Evolutionary conservation across 2,329 filamentous ascomycete species (phyloP).

Genomic region (Purpureocillium takamizusanense): DNA sequence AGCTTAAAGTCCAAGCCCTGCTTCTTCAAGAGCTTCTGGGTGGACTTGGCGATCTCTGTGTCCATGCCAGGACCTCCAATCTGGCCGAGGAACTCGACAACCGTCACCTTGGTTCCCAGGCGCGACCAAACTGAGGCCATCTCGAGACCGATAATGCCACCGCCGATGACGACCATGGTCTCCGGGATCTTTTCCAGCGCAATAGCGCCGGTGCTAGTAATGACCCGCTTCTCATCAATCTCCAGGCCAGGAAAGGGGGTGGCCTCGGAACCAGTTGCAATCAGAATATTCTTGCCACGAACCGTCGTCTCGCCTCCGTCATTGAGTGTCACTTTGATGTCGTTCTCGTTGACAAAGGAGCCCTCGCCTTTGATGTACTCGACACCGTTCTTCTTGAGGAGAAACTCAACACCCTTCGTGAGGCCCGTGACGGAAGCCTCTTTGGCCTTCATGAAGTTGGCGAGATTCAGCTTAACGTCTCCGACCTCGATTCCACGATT

Average conservation of each 20-base stretch:
- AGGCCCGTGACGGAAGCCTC: slow-evolving; percentile 80
- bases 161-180: slow-evolving; percentile 94
- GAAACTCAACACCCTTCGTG: slow-evolving; percentile 95
- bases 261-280: slow-evolving; percentile 90
- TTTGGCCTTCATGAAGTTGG: slow-evolving; percentile 98
- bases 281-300: slow-evolving; percentile 92
- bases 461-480: slow-evolving; percentile 92
- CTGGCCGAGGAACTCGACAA: slow-evolving; percentile 92
- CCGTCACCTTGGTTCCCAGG: slow-evolving; percentile 87
- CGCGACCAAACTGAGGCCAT: slow-evolving; percentile 98
- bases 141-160: slow-evolving; percentile 96
- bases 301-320: slow-evolving; percentile 87
- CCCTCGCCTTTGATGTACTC: slow-evolving; percentile 95
- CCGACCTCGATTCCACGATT: slow-evolving; percentile 94
- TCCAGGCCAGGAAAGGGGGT: slow-evolving; percentile 94
- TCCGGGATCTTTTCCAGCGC: slow-evolving; percentile 84
- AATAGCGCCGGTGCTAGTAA: slow-evolving; percentile 93
- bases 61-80: slow-evolving; percentile 99
- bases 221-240: slow-evolving; percentile 94
- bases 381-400: slow-evolving; percentile 98
- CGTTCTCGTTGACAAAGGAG: slow-evolving; percentile 80
- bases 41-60: slow-evolving; percentile 77
- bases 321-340: slow-evolving; percentile 79
- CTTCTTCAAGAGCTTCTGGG: slow-evolving; percentile 89
- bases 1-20: slow-evolving; percentile 98